These are phyloP conservation scores for Erodium moschatum DNA, from an alignment of 441 rosid species.

Conservation along the genomic window DNA sequence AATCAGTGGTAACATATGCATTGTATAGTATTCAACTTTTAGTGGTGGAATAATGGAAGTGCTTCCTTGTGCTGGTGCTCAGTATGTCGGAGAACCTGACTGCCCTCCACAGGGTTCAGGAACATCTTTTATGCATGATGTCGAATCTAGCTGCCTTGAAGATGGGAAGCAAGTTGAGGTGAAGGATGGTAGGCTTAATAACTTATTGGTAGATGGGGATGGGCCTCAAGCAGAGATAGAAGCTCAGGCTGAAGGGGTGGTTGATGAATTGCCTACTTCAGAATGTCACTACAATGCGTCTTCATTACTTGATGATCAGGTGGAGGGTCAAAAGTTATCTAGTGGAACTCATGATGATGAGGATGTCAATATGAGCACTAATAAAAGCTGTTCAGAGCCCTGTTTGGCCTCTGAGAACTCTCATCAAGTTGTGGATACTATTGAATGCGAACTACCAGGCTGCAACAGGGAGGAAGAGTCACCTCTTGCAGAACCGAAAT, in stretches of 20 bases:
- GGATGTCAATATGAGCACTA: constrained; percentile 37
- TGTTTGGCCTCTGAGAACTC: constrained; percentile 37
- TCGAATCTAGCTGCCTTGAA: constrained; percentile 31
- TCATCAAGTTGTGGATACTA: constrained; percentile 36
- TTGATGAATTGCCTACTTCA: constrained; percentile 31
- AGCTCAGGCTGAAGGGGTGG: constrained; percentile 27
- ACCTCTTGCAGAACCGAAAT: constrained; percentile 54
- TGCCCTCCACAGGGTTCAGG: constrained; percentile 33
- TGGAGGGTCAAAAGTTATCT: constrained; percentile 37
- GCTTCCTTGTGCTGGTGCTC: constrained; percentile 47
- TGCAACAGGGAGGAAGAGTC: constrained; percentile 45
- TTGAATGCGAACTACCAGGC: constrained; percentile 41
- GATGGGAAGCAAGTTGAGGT: constrained; percentile 32
- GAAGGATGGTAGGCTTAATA: constrained; percentile 30
- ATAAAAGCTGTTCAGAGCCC: constrained; percentile 30
- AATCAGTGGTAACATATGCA: constrained; percentile 21
- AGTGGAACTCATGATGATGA: constrained; percentile 42
- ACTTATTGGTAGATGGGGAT: constrained; percentile 32
- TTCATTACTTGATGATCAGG: constrained; percentile 35
- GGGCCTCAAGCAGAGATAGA: constrained; percentile 26
- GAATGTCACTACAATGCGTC: constrained; percentile 32
- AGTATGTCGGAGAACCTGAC: constrained; percentile 39
- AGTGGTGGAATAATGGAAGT: constrained; percentile 47
- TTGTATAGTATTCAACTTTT: constrained; percentile 24
- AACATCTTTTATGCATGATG: constrained; percentile 22